Percentiles rank a stretch among this genome's conserved stretches.
These are phyloP conservation scores for Venturia effusa DNA, from an alignment of 2,329 filamentous ascomycete species.

Conservation along the genomic window DNA sequence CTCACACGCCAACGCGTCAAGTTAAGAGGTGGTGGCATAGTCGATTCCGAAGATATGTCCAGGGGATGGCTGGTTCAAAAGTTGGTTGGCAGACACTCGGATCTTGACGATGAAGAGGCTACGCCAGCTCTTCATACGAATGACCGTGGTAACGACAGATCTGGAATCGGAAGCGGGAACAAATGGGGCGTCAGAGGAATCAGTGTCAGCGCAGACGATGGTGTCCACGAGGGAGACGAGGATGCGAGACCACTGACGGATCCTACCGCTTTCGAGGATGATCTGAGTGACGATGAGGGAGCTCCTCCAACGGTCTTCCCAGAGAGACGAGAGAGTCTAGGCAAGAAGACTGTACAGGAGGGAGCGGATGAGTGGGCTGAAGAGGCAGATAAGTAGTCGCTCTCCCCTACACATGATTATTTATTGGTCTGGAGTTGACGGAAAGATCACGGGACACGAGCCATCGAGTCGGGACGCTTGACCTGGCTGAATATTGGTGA, in stretches of 20 bases:
- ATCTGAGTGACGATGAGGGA: conserved; percentile 32
- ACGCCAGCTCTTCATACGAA: conserved; percentile 38
- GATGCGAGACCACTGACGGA: conserved; percentile 32
- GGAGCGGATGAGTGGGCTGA: conserved; percentile 27
- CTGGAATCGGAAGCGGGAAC: conserved; percentile 21
- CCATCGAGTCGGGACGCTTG: not conserved
- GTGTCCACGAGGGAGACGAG: conserved; percentile 23
- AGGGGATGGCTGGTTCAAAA: conserved; percentile 74
- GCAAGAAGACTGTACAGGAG: conserved; percentile 22
- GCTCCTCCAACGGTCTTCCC: conserved; percentile 19
- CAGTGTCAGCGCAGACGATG: conserved; percentile 49
- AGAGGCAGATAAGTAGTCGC: conserved; percentile 14
- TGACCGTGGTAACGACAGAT: conserved; percentile 11
- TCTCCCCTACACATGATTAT: not conserved
- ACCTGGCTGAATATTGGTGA: not conserved
- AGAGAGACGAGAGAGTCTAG: conserved; percentile 9
- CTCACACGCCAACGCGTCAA: conserved; percentile 89
- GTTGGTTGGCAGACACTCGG: conserved; percentile 54
- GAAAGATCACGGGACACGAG: not conserved
- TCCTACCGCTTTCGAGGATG: conserved; percentile 34
- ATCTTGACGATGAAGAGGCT: conserved; percentile 48
- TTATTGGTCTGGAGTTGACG: not conserved
- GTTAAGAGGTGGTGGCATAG: conserved; percentile 74
- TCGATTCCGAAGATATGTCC: conserved; percentile 80
- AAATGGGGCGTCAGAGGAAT: conserved; percentile 49